These are phyloP conservation scores for Exophiala calicioides DNA, from an alignment of 2,329 filamentous ascomycete species.

Conservation along the genomic window DNA sequence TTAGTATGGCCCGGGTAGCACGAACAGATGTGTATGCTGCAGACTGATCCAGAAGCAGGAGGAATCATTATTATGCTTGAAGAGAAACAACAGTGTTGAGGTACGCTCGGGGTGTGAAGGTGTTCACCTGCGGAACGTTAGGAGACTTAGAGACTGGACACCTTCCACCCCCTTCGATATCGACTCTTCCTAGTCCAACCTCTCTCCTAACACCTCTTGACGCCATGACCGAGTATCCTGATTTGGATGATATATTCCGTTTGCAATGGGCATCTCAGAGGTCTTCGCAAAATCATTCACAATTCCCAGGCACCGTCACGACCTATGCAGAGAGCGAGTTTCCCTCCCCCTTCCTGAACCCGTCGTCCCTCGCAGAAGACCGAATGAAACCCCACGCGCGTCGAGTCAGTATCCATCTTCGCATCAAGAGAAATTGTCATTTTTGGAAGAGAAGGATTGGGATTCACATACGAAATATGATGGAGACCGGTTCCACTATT, in stretches of 20 bases:
- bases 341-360: neutral
- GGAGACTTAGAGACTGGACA: slow-evolving; percentile 1
- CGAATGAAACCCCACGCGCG: neutral
- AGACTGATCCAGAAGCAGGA: too few relatives aligned
- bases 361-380: neutral
- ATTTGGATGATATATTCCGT: neutral
- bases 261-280: neutral
- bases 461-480: neutral
- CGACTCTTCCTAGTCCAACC: neutral
- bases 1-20: too few relatives aligned
- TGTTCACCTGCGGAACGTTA: neutral
- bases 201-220: too few relatives aligned
- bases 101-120: neutral
- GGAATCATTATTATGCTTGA: too few relatives aligned
- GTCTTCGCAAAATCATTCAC: neutral
- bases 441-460: slow-evolving; percentile 5
- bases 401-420: neutral
- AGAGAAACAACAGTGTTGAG: too few relatives aligned
- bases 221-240: slow-evolving; percentile 2
- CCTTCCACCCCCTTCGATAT: neutral
- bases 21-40: too few relatives aligned
- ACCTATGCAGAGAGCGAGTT: neutral
- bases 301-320: neutral
- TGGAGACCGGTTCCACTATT: slow-evolving; percentile 1
- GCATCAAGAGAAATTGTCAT: neutral